Evolutionary conservation across 306 rosid species (phyloP), one percentile per base, ranked within the genome.

Genomic region (Castanea sativa): DNA sequence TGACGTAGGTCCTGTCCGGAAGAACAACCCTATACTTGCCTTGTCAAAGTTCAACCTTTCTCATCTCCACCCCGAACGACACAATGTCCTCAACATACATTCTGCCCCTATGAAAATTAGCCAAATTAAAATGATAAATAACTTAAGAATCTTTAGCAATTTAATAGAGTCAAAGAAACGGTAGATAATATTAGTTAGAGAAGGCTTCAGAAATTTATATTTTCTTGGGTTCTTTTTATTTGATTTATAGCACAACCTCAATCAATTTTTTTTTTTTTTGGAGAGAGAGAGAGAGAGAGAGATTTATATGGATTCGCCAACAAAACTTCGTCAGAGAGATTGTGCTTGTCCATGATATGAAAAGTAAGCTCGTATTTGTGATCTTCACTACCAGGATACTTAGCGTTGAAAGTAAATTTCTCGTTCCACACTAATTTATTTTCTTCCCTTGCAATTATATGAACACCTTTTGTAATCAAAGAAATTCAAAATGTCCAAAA

Each of bases 301-400:
- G 52, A 8, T 45, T 45, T 45, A 45, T 11, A 11, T 2, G 13
- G 52, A 8, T 45, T 45, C 23, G 3, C 78, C 65, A 25, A 79
- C 74, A 64, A 25, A n/a, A 79, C 69, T 18, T 64, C 23, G 18
- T 73, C 18, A 11, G 65, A 73, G 57, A 30, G 38, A 19, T 10
- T 79, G 15, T 52, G 68, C 8, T n/a, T 80, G 74, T 80, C 55
- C 83, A 64, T 73, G 53, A 23, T 80, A 5, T 55, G 78, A 38
- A 80, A 73, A 12, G 35, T 38, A 16, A 73, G 59, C 83, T 33
- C 64, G 38, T 64, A 80, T 8, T 65, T 73, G 57, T 80, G 69
- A 52, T 55, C 60, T 64, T 64, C 69, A 2, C 51, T 74, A 33
- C 33, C 51, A 3, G 59, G 74, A 38, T 61, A 72, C 29, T 63